Base-by-base conservation (phyloP, 2,329 filamentous ascomycete genomes). In the Helminthosporium solani region DNA sequence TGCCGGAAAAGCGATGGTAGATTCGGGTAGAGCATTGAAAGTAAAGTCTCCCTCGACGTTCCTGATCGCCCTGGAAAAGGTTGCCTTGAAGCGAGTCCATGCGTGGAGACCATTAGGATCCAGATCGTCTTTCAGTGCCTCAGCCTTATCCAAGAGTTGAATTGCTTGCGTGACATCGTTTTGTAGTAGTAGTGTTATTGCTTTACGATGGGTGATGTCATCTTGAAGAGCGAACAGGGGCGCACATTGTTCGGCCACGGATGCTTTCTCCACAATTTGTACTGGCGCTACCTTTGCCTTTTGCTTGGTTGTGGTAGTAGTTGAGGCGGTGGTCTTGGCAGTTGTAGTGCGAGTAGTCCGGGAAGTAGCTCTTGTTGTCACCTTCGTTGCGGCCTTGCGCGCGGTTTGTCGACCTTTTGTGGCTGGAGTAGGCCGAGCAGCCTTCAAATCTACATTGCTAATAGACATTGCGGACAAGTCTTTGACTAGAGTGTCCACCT, bases 1-100 rank as follows among this genome's bases (percentile, higher is more conserved):
- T 0, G 88, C 84, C 1, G 91, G 90, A 49, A 92, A 86, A 0
- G 90, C 95, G 20, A 96, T 84, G 0, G 90, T 96, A 0, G 94
- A 96, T 60, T 99, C 94, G 36, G 92, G 88, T 14, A 97, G 80
- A 8, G 92, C 87, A 15, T 89, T 95, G 67, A 92, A 95, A 3
- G 94, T 86, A 2, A 91, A 85, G 68, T 96, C 88, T 3, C 81
- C 79, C 11, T 84, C 80, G 75, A 96, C 88, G 60, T 86, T 79
- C 37, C 86, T 82, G 58, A 87, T 77, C 51, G 85, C 87, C 66
- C 86, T 80, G 14, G 82, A 78, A 49, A 90, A 75, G 34, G 87
- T 79, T 36, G 86, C 82, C 43, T 83, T 83, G 16, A 87, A 88
- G 46, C 81, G 82, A 9, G 82, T 77, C 44, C 88, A 77, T 31